Evolutionary conservation across 306 rosid species (phyloP), one percentile per base, ranked within the genome.

Genomic region (Cicer pinnatifidum): DNA sequence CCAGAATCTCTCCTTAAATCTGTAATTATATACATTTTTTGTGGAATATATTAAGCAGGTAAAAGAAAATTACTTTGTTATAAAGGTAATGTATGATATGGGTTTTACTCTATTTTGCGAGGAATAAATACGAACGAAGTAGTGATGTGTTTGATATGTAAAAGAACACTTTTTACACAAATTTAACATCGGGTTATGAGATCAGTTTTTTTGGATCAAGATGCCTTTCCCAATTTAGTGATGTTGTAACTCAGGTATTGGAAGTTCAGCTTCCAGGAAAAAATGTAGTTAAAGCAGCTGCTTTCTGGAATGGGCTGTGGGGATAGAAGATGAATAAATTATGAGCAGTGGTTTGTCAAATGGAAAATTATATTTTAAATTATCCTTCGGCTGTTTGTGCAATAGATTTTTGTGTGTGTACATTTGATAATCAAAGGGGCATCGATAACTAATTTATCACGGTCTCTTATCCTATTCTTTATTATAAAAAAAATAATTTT

Each of bases 301-400:
- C 97, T 70, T 91, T 93, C 71, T 93, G 96, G 98, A 91, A 93
- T 73, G 98, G 98, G 15, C 78, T 91, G 77, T 88, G 88, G 13
- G 96, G 97, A 40, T 85, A 88, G 76, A 86, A 79, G 80, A 80
- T 91, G 67, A 91, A 89, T 89, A 88, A n/a, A 66, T 52, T 83
- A 52, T 78, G 71, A 82, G 65, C 75, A 79, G 56, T 51, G 71
- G 51, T 77, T 77, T 41, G 64, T 44, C 16, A 5, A 68, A 62
- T 48, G 39, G 67, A 20, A 53, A 57, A 11, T 39, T 60, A 37
- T 59, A 28, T 37, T 75, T 78, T 19, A 60, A 45, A 13, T 28
- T 44, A 71, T 66, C 17, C 37, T 76, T 73, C 0, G 9, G 47
- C 65, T 76, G 73, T 71, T 70, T 44, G 13, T 45, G 57, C 59